Evolutionary conservation across 371 early-diverging fungal species (phyloP), one percentile per base, ranked within the genome.

Genomic region (Rhizopus arrhizus): DNA sequence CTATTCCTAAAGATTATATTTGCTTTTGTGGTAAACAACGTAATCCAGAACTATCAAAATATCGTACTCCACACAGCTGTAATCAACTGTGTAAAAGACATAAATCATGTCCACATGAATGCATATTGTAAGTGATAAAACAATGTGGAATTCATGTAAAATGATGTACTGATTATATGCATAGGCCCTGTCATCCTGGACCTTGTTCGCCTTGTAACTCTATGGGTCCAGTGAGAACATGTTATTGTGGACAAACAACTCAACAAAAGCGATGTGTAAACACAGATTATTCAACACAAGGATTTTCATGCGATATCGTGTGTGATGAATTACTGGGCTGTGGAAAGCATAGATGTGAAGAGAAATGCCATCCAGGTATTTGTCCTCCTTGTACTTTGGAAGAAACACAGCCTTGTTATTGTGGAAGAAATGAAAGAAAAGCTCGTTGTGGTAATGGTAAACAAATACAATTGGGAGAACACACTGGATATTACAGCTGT

Each of bases 191-290:
- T 62, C 97, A 97, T 76, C 95, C 97, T 8, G 97, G 97, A 2
- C 95, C 95, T 12, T 97, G 97, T 61, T 89, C 91, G 32, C 93
- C 95, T 2, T 97, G 97, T 71, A 86, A 87, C 22, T 84, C 86
- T 11, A 74, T 90, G 74, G 91, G 91, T 4, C 91, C 93, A 3
- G 68, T 78, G 6, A 80, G 83, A 43, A 72, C 70, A 6, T 97
- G 97, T 75, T 89, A 84, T 68, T 97, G 97, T 74, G 95, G 95
- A 9, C 83, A 84, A 41, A 72, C 81, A 11, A 72, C 71, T 0
- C 83, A 65, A 61, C 86, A 87, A 62, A 59, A 81, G 40, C 75
- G 87, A 41, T 95, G 95, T 66, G 75, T 80, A 42, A 88, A 89
- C n/a, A 80, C 86, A 29, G 85, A 83, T 63, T 76, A 87, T 75